phyloP scores from a whole-genome alignment of 352 stramenopile genomes.

The Phytophthora cactorum region DNA sequence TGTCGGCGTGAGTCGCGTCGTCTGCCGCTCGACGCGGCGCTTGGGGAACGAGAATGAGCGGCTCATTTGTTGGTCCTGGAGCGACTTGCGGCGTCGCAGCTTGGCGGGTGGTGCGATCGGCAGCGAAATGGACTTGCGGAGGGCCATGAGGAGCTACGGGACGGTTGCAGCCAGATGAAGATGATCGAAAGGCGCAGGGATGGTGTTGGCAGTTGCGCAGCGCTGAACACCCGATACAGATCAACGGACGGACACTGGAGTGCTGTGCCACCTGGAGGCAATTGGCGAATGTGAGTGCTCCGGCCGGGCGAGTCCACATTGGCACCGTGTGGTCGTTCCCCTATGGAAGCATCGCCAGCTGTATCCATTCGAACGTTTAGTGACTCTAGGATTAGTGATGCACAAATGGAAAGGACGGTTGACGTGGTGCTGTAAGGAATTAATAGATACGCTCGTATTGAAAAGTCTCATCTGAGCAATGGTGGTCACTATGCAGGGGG shows the following conservation, averaged over 20 bases:
- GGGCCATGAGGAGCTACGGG: conserved; percentile 14
- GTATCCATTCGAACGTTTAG: conserved; percentile 27
- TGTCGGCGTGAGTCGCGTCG: conserved; percentile 37
- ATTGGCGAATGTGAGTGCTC: conserved; percentile 28
- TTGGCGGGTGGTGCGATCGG: conserved; percentile 33
- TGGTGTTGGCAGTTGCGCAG: conserved; percentile 7
- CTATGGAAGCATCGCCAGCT: conserved; percentile 27
- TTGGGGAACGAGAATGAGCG: conserved; percentile 52
- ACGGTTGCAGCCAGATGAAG: conserved; percentile 5
- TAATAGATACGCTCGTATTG: conserved; percentile 17
- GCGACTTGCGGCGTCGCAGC: conserved; percentile 49
- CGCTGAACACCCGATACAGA: conserved; percentile 18
- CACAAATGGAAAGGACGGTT: background rate
- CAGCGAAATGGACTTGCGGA: conserved; percentile 54
- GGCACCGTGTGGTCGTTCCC: conserved; percentile 28
- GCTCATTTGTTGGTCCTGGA: conserved; percentile 42
- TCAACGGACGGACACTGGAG: background rate
- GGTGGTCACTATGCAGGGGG: conserved; percentile 2
- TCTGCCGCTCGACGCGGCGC: conserved; percentile 64
- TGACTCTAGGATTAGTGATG: conserved; percentile 12
- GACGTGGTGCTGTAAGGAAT: background rate
- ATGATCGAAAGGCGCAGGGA: conserved; percentile 22
- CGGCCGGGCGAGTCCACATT: conserved; percentile 29
- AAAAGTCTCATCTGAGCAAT: background rate
- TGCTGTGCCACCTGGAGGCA: conserved; percentile 16